Percentiles rank a stretch among this genome's conserved stretches.
phyloP scores from a whole-genome alignment of 345 rosid genomes.

The Microcos paniculata region DNA sequence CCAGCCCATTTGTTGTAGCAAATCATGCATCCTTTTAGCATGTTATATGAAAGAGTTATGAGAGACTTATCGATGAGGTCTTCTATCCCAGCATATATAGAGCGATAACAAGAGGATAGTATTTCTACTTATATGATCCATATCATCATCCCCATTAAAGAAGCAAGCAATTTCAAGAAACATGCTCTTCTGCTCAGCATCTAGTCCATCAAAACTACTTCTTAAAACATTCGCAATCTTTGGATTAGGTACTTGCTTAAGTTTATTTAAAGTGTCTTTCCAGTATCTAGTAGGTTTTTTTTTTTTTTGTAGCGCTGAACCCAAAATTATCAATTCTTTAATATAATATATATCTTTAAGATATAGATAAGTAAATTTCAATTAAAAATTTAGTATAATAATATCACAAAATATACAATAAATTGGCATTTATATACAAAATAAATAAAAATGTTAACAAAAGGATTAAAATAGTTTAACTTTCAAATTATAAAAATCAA shows the following conservation, averaged over 20 bases:
- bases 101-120: constrained; percentile 24
- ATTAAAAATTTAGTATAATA: too few species aligned
- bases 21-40: constrained; percentile 29
- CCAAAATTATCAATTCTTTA: too few species aligned
- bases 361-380: too few species aligned
- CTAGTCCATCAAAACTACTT: constrained; percentile 40
- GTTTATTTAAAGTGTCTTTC: constrained; percentile 27
- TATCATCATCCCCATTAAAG: constrained; percentile 18
- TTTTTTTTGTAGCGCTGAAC: constrained; percentile 26
- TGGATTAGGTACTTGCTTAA: constrained; percentile 25
- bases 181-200: constrained; percentile 25
- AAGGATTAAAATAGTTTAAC: too few species aligned
- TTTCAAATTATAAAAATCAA: too few species aligned
- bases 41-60: constrained; percentile 4
- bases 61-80: constrained; percentile 34
- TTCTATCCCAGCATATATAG: constrained; percentile 25
- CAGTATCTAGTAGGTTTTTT: constrained; percentile 16
- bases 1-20: constrained; percentile 29
- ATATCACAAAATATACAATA: too few species aligned
- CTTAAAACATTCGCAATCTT: constrained; percentile 27
- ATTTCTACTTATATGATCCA: constrained; percentile 21
- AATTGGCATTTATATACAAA: too few species aligned
- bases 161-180: constrained; percentile 42
- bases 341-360: too few species aligned
- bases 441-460: too few species aligned